These are phyloP conservation scores for Tremellales sp. DNA, from an alignment of 1,284 basidiomycete genomes.

Conservation along the genomic window DNA sequence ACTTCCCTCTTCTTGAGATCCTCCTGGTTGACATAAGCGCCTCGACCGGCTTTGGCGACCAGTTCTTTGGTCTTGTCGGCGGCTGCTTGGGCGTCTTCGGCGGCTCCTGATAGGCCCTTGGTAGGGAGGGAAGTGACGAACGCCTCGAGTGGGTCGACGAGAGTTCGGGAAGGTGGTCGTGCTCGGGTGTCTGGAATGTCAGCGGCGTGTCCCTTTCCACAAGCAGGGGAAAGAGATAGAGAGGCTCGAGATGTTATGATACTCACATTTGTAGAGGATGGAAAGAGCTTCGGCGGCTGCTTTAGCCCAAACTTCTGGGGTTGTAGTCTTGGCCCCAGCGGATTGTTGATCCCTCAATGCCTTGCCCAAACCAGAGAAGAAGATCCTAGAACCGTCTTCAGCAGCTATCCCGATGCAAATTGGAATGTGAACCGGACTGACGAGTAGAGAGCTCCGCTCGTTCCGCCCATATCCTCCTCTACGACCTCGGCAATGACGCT, in stretches of 20 bases:
- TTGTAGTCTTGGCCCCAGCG: constrained; percentile 30
- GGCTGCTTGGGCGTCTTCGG: constrained; percentile 62
- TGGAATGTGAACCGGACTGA: constrained; percentile 45
- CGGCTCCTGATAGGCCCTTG: constrained; percentile 56
- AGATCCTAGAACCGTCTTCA: constrained; percentile 60
- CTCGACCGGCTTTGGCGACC: constrained; percentile 81
- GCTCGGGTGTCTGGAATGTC: constrained; percentile 64
- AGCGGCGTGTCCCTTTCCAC: background rate
- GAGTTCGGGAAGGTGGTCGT: constrained; percentile 80
- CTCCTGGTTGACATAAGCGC: constrained; percentile 77
- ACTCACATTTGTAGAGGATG: constrained; percentile 66
- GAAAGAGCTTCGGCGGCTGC: constrained; percentile 62
- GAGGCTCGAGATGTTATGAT: no score
- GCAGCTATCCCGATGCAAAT: background rate
- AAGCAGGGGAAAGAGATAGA: background rate
- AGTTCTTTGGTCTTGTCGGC: constrained; percentile 67
- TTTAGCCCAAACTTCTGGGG: constrained; percentile 59
- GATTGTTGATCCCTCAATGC: constrained; percentile 22
- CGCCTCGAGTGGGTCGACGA: constrained; percentile 84
- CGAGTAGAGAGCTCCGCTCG: constrained; percentile 87
- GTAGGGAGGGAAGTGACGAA: constrained; percentile 60
- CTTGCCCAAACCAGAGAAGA: constrained; percentile 67
- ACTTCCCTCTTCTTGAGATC: constrained; percentile 65
- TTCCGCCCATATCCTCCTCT: constrained; percentile 87
- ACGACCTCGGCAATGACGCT: constrained; percentile 61